Evolutionary conservation across 2,329 filamentous ascomycete species (phyloP).

Genomic region (Fonsecaea nubica): DNA sequence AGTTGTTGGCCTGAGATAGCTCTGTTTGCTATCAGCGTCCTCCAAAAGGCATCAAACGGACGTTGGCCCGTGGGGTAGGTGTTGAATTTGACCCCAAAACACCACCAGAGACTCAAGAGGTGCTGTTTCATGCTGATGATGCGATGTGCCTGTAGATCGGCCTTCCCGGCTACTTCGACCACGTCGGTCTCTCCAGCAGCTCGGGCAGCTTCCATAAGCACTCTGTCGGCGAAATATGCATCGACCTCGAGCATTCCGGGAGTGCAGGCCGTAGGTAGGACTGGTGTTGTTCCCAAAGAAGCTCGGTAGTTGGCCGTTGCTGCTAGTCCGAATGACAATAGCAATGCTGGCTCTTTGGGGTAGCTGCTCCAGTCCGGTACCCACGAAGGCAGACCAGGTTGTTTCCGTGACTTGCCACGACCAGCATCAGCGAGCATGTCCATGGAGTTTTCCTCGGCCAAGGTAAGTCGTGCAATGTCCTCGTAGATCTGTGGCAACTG

Average conservation of each 20-base stretch:
- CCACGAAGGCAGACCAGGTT: not conserved
- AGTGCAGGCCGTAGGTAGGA: not conserved
- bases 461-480: not conserved
- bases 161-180: not conserved
- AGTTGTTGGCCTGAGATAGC: not conserved
- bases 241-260: slow-evolving; percentile 1
- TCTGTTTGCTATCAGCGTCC: not conserved
- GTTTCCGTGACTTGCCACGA: not conserved
- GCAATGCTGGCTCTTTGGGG: not conserved
- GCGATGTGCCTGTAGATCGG: not conserved
- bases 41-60: not conserved
- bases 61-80: not conserved
- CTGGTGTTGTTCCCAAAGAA: not conserved
- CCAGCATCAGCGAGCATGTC: not conserved
- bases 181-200: not conserved
- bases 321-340: not conserved
- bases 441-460: not conserved
- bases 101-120: slow-evolving; percentile 3
- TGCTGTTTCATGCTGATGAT: slow-evolving; percentile 2
- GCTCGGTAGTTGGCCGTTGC: not conserved
- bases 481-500: not conserved
- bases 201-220: slow-evolving; percentile 1
- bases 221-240: not conserved
- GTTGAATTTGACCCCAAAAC: slow-evolving; percentile 1
- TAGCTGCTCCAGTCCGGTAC: slow-evolving; percentile 3